A percentile compares a stretch with the other conserved stretches of the same genome.
These are phyloP conservation scores for Pythium volutum DNA, from an alignment of 352 stramenopile species.

Conservation along the genomic window DNA sequence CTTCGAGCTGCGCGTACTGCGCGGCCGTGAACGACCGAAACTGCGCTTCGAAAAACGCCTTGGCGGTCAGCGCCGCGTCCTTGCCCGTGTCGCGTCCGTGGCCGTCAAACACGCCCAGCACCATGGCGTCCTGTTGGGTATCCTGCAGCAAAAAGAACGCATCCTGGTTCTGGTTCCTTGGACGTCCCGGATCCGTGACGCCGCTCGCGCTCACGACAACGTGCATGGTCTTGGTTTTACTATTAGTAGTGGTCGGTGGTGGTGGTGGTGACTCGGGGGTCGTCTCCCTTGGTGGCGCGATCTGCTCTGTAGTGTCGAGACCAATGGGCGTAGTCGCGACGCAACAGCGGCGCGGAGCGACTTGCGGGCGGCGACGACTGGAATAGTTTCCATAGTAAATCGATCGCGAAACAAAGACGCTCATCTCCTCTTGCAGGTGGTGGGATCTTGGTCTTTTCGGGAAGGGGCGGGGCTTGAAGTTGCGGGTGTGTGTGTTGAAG, in stretches of 20 bases:
- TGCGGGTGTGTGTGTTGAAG: neutral
- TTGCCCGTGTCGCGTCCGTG: conserved; percentile 78
- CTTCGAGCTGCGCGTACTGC: conserved; percentile 52
- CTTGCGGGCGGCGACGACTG: neutral
- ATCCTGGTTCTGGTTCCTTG: conserved; percentile 84
- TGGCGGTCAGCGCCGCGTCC: conserved; percentile 59
- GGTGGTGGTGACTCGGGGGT: too few species aligned
- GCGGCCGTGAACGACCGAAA: conserved; percentile 44
- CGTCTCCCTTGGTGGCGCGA: neutral
- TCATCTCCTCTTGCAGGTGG: conserved; percentile 8
- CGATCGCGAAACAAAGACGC: conserved; percentile 10
- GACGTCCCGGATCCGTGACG: conserved; percentile 52
- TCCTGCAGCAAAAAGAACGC: conserved; percentile 76
- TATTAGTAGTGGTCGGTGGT: neutral
- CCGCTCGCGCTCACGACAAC: conserved; percentile 41
- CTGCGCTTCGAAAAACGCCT: conserved; percentile 58
- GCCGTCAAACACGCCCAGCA: conserved; percentile 84
- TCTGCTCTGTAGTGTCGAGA: conserved; percentile 2
- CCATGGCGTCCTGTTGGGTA: conserved; percentile 32
- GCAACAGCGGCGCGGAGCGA: neutral
- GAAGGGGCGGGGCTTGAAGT: conserved; percentile 20
- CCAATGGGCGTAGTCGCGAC: conserved; percentile 3
- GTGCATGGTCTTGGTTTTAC: neutral
- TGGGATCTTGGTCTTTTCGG: neutral
- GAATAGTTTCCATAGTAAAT: conserved; percentile 22